Conservation (phyloP, 2,329 filamentous ascomycete species). For the Nigrospora osmanthi region DNA sequence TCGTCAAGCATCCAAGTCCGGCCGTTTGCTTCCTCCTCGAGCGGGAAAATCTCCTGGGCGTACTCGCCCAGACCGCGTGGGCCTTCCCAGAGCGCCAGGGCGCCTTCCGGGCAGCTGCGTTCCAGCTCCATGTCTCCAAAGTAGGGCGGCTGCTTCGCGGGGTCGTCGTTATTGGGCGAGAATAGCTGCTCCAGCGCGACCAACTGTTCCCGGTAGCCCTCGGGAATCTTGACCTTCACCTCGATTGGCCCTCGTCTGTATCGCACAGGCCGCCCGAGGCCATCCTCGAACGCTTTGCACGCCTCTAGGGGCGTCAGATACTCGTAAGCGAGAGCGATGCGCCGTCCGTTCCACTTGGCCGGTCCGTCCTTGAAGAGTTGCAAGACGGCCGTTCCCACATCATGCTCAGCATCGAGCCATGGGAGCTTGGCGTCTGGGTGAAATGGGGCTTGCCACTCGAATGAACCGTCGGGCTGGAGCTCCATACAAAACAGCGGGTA, state of each 20-base stretch:
- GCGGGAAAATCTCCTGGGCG: conserved; percentile 83
- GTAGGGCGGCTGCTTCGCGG: conserved; percentile 52
- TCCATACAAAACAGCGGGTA: conserved; percentile 97
- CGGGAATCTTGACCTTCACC: conserved; percentile 76
- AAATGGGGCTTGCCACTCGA: conserved; percentile 90
- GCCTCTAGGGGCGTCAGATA: conserved; percentile 77
- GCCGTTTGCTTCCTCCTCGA: conserved; percentile 92
- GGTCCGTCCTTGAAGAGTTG: conserved; percentile 94
- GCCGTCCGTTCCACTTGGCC: conserved; percentile 68
- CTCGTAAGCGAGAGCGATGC: conserved; percentile 87
- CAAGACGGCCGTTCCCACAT: conserved; percentile 83
- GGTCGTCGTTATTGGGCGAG: conserved; percentile 39
- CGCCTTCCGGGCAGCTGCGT: conserved; percentile 61
- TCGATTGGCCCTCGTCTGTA: conserved; percentile 77
- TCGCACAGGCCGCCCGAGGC: conserved; percentile 67
- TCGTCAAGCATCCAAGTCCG: conserved; percentile 79
- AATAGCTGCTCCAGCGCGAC: conserved; percentile 59
- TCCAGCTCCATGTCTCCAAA: conserved; percentile 53
- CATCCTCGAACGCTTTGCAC: conserved; percentile 71
- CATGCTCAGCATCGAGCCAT: conserved; percentile 94
- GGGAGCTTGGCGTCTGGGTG: conserved; percentile 82
- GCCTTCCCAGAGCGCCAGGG: conserved; percentile 82
- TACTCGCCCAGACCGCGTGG: conserved; percentile 90
- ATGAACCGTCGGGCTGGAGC: conserved; percentile 73
- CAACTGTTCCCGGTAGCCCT: conserved; percentile 83